Percentiles rank a stretch among this genome's conserved stretches.
These are phyloP conservation scores for Pholiota molesta DNA, from an alignment of 768 basidiomycete genomes.

Conservation along the genomic window DNA sequence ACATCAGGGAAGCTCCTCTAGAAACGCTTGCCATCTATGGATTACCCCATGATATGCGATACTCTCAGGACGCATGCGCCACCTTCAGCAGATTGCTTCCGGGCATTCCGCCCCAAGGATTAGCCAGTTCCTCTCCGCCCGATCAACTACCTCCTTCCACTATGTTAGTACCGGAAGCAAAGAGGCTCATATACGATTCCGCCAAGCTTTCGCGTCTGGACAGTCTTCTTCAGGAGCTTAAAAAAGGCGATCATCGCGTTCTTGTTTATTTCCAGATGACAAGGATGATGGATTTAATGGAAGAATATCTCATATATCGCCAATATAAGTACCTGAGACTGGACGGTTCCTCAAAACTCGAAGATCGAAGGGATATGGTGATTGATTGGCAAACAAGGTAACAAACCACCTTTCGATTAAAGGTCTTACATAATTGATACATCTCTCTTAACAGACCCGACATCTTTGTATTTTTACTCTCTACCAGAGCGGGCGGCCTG, in stretches of 20 bases:
- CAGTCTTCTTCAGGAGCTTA: constrained; percentile 86
- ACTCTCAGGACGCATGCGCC: constrained; percentile 55
- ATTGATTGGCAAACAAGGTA: constrained; percentile 98
- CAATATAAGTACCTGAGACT: constrained; percentile 94
- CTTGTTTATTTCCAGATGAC: constrained; percentile 99
- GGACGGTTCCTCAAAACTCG: constrained; percentile 92
- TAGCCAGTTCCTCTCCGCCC: constrained; percentile 64
- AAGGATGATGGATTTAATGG: constrained; percentile 99
- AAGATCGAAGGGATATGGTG: constrained; percentile 98
- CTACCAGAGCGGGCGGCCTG: constrained; percentile 93
- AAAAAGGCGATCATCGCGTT: constrained; percentile 90
- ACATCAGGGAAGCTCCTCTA: constrained; percentile 65
- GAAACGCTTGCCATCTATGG: constrained; percentile 85
- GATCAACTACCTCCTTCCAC: constrained; percentile 79
- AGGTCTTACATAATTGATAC: constrained; percentile 5
- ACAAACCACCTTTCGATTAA: constrained; percentile 21
- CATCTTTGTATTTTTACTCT: constrained; percentile 87
- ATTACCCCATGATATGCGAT: constrained; percentile 65
- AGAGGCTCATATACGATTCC: constrained; percentile 94
- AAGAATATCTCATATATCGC: constrained; percentile 95
- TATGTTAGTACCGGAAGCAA: constrained; percentile 94
- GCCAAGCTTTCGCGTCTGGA: constrained; percentile 95
- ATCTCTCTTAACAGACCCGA: constrained; percentile 58
- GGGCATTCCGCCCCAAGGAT: constrained; percentile 63
- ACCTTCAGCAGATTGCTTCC: constrained; percentile 55